These are phyloP conservation scores for Lentinula lateritia DNA, from an alignment of 768 basidiomycete genomes.

Conservation along the genomic window DNA sequence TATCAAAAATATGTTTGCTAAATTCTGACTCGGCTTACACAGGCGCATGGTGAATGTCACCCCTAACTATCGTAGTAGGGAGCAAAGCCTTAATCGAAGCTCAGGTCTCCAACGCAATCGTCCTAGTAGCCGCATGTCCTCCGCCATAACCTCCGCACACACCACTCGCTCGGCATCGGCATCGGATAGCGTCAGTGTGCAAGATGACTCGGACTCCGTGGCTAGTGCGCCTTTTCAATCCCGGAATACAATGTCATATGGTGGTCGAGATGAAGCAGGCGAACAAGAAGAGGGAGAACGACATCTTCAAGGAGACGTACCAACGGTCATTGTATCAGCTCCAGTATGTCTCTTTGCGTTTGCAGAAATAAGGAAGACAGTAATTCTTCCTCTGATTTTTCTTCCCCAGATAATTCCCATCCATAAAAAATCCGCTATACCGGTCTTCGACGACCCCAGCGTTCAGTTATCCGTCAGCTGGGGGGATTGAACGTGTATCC, in stretches of 20 bases:
- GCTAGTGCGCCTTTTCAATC: not conserved
- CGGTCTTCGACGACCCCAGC: not conserved
- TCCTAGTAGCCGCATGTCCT: not conserved
- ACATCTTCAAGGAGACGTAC: not conserved
- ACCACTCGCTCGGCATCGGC: not conserved
- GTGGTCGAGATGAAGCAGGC: not conserved
- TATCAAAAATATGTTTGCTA: not conserved
- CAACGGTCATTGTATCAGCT: not conserved
- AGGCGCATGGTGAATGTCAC: constrained; percentile 6
- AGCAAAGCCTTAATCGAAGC: not conserved
- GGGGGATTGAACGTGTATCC: not conserved
- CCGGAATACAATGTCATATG: too few species aligned
- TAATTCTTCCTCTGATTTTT: not conserved
- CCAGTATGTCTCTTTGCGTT: not conserved
- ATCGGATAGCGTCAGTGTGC: not conserved
- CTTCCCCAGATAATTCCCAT: not conserved
- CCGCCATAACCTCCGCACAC: not conserved
- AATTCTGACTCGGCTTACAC: too few species aligned
- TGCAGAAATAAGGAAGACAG: not conserved
- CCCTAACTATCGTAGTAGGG: not conserved
- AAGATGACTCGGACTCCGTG: not conserved
- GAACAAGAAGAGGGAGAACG: not conserved
- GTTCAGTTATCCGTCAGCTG: constrained; percentile 4
- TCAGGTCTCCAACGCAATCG: not conserved
- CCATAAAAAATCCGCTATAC: not conserved